phyloP scores from a whole-genome alignment of 2,329 filamentous ascomycete genomes.

The Penicillium verrucosum region DNA sequence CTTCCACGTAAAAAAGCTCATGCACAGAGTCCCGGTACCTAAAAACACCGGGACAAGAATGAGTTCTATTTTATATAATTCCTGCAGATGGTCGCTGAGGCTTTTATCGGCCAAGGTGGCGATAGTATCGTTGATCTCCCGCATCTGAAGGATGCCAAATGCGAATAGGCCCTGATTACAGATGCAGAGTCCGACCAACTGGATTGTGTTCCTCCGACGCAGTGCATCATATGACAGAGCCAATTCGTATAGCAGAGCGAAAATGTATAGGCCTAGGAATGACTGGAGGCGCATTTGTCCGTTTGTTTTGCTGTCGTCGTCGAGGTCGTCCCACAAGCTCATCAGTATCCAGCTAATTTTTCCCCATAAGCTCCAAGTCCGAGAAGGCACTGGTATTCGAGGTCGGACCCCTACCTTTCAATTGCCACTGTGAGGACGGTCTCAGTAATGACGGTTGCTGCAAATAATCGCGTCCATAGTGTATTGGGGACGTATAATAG shows the following conservation, averaged over 20 bases:
- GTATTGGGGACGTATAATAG: slow-evolving; percentile 18
- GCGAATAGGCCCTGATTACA: slow-evolving; percentile 20
- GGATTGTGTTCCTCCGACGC: slow-evolving; percentile 21
- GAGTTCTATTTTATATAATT: slow-evolving; percentile 10
- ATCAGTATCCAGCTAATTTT: slow-evolving; percentile 18
- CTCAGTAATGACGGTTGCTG: slow-evolving; percentile 14
- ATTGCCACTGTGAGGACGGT: slow-evolving; percentile 19
- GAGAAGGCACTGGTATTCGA: neutral
- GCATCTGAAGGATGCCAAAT: slow-evolving; percentile 17
- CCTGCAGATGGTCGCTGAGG: slow-evolving; percentile 4
- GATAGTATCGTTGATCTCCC: slow-evolving; percentile 15
- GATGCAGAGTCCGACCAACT: slow-evolving; percentile 17
- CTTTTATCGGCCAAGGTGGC: neutral
- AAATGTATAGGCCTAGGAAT: slow-evolving; percentile 22
- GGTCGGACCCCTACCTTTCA: slow-evolving; percentile 14
- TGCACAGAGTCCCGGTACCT: slow-evolving; percentile 10
- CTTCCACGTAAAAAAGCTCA: slow-evolving; percentile 20
- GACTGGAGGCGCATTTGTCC: slow-evolving; percentile 17
- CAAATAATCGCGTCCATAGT: slow-evolving; percentile 19
- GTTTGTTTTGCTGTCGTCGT: neutral
- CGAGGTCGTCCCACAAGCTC: slow-evolving; percentile 16
- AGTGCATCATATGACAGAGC: slow-evolving; percentile 20
- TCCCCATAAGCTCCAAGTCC: neutral
- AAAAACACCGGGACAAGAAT: slow-evolving; percentile 20
- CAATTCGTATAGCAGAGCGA: slow-evolving; percentile 20